Evolutionary conservation across 305 asterid genomes (phyloP), one percentile per base, ranked within the genome.

Genomic region (Fraxinus baroniana): DNA sequence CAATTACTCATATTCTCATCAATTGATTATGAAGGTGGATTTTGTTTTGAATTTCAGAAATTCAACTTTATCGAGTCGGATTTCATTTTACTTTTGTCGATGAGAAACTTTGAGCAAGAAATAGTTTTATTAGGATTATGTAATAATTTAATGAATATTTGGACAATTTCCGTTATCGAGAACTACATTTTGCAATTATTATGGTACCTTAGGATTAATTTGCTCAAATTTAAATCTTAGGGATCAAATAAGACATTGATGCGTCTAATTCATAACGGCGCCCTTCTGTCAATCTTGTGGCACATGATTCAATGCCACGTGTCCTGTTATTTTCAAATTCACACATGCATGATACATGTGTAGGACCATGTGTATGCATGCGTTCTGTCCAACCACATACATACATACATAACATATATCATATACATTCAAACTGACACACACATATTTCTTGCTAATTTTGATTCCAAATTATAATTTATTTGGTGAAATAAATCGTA

Each of bases 221-320:
- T 15, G 60, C 20, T 49, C 60, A 49, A 49, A 15, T 4, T 49
- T 49, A 49, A 49, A 49, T n/a, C 20, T 3, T 15, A 49, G 20
- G 60, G 60, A 49, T 49, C 20, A 49, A 49, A 15, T 3, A 49
- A 49, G 7, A n/a, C 20, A 15, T 0, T 0, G 10, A 12, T 30
- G 28, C 28, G 73, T 52, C 2, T 18, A 18, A 7, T 57, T 37
- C 35, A 64, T 77, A 84, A 79, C 87, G 89, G 79, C 57, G 44
- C 81, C 76, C 74, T 81, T 77, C 83, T 86, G 88, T 86, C 82
- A 6, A 66, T 52, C 39, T 46, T 76, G 68, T 73, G 52, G 85
- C 90, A 84, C 82, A 87, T 89, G 88, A 85, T 87, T 32, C 88
- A 78, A 76, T 84, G 84, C 86, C 86, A 84, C 83, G 87, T 82